A percentile compares a stretch with the other conserved stretches of the same genome.
These are phyloP conservation scores for Amborella trichopoda DNA, from an alignment of 164 flowering plant species.

Conservation along the genomic window DNA sequence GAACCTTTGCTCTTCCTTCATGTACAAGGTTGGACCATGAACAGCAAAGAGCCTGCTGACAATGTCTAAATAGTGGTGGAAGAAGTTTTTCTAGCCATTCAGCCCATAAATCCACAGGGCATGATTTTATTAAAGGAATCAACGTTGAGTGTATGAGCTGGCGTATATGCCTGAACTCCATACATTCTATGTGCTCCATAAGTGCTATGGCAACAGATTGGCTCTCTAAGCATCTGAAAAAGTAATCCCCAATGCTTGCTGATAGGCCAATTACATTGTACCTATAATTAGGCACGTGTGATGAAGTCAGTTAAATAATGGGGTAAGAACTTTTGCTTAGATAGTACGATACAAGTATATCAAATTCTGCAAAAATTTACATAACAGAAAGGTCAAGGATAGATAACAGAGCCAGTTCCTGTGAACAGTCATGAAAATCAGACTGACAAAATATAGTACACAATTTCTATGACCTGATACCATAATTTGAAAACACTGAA, in stretches of 20 bases:
- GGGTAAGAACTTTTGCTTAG: no score
- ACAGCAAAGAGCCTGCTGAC: slow-evolving; percentile 53
- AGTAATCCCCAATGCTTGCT: slow-evolving; percentile 65
- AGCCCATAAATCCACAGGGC: slow-evolving; percentile 77
- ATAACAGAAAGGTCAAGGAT: no score
- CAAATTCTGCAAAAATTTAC: no score
- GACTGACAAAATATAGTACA: no score
- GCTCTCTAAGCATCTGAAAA: slow-evolving; percentile 51
- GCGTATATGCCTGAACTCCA: slow-evolving; percentile 91
- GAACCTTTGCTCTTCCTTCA: slow-evolving; percentile 89
- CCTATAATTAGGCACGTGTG: slow-evolving; percentile 27
- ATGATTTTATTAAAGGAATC: slow-evolving; percentile 57
- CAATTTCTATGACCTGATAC: no score
- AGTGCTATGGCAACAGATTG: slow-evolving; percentile 46
- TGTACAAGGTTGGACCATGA: slow-evolving; percentile 80
- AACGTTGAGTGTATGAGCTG: slow-evolving; percentile 73
- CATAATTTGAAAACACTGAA: no score
- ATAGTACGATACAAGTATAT: no score
- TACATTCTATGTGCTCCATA: slow-evolving; percentile 72
- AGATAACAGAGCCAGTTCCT: no score
- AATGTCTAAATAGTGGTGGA: slow-evolving; percentile 57
- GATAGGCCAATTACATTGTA: slow-evolving; percentile 90
- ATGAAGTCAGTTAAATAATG: no score
- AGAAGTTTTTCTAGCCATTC: slow-evolving; percentile 66
- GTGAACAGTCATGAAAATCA: no score